Conservation (phyloP, 306 rosid species). For the Arachis stenosperma region DNA sequence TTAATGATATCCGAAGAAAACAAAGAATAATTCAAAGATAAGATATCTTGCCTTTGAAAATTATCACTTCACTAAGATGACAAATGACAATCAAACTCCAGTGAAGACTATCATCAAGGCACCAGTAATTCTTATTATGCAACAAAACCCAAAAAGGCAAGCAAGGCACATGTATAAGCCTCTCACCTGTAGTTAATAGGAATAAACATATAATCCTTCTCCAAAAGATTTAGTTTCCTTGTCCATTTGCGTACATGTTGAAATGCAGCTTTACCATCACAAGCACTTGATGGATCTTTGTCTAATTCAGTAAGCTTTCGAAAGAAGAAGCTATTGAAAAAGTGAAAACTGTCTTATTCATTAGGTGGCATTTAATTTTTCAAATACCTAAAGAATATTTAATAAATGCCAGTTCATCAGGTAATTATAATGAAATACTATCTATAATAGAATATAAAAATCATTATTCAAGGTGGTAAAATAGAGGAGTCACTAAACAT, state of each 20-base stretch:
- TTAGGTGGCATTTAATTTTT: conserved; percentile 50
- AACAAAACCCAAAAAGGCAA: conserved; percentile 22
- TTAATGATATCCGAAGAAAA: conserved; percentile 23
- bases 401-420: conserved; percentile 24
- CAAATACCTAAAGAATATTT: conserved; percentile 58
- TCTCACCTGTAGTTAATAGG: conserved; percentile 75
- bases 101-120: conserved; percentile 59
- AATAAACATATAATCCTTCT: conserved; percentile 67
- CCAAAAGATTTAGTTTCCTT: conserved; percentile 65
- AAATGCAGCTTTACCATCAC: conserved; percentile 67
- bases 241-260: conserved; percentile 73
- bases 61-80: conserved; percentile 65
- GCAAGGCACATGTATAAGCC: conserved; percentile 18
- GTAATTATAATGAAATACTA: not conserved
- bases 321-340: conserved; percentile 81
- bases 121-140: conserved; percentile 32
- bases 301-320: conserved; percentile 81
- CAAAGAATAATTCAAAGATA: conserved; percentile 33
- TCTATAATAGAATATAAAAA: conserved; percentile 6
- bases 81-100: conserved; percentile 82
- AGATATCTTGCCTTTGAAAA: conserved; percentile 50
- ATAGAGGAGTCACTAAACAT: not conserved
- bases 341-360: conserved; percentile 58
- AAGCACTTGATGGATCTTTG: conserved; percentile 62
- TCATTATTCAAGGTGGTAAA: conserved; percentile 20